Base-by-base conservation (phyloP, 78 protist genomes). In the Parvularia atlantis region DNA sequence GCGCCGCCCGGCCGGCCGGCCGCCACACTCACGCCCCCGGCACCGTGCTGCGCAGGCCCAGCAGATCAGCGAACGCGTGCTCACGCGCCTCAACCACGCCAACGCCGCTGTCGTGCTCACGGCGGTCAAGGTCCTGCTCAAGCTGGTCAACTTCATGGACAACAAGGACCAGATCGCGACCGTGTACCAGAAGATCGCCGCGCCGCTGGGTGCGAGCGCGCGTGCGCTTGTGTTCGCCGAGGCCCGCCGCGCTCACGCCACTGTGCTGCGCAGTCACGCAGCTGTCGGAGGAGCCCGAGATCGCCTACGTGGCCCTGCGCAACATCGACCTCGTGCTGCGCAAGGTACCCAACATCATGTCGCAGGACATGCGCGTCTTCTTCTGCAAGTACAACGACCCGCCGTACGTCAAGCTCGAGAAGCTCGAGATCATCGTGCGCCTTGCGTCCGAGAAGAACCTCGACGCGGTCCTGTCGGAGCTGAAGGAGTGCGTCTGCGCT, bases 331-430 rank as follows among this genome's bases (percentile, higher is more conserved):
- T 97, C 37, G 73, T 97, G 59, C 77, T 95, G 30, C 99, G 95
- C 73, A 76, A 73, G 71, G 54, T 72, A 31, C 98, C 98, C 40
- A 74, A 48, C 66, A 70, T 94, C 35, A 90, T 97, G n/a, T 66
- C 63, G 39, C 61, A 72, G 41, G 95, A 93, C 11, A 71, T 87
- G 68, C 89, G 84, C 73, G 92, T 93, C 28, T 96, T 97, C 89
- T 95, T 96, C 84, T 89, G 92, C 78, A 91, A 93, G 82, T 97
- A 93, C 93, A 94, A 97, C 82, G 99, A 97, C 69, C 98, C 99
- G 48, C 87, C 90, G 82, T 97, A 96, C 75, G 98, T 97, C 65
- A 97, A 97, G 85, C 80, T 96, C 87, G 99, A 97, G 80, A 97
- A 97, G 87, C 90, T 97, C 44, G 99, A 96, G 58, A 91, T 95